Percentiles rank a stretch among this genome's conserved stretches.
Conservation (phyloP, 768 basidiomycete species). For the Pleurotus sapidus region DNA sequence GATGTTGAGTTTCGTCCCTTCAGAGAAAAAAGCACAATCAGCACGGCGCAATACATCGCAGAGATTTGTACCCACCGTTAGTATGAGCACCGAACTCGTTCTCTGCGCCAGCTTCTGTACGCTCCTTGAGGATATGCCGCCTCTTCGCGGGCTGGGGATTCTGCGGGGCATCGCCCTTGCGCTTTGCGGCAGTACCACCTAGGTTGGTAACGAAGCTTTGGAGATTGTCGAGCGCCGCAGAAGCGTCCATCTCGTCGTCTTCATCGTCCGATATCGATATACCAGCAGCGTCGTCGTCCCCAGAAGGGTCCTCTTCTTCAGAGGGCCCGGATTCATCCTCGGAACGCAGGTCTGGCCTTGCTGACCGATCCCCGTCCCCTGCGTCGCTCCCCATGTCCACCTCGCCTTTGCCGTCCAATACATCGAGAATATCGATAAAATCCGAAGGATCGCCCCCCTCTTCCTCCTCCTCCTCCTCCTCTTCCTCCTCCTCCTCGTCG, state of each 20-base stretch:
- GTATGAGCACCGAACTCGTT: constrained; percentile 70
- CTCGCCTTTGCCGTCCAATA: constrained; percentile 34
- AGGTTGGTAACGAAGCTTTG: constrained; percentile 70
- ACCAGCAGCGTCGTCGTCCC: constrained; percentile 32
- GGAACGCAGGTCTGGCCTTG: constrained; percentile 3
- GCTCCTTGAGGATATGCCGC: constrained; percentile 61
- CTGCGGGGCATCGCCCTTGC: constrained; percentile 19
- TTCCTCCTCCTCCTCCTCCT: constrained; percentile 20
- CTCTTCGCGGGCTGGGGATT: constrained; percentile 44
- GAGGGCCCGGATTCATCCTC: constrained; percentile 16
- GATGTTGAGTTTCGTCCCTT: constrained; percentile 57
- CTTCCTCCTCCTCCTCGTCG: constrained; percentile 6
- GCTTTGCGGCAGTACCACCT: constrained; percentile 62
- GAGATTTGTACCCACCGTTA: constrained; percentile 33
- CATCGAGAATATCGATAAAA: constrained; percentile 43
- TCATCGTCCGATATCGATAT: constrained; percentile 30
- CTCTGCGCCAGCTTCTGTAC: constrained; percentile 76
- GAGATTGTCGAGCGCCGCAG: constrained; percentile 65
- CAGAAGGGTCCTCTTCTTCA: constrained; percentile 26
- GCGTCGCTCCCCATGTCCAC: constrained; percentile 38
- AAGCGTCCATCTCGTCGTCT: constrained; percentile 41
- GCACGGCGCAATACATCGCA: not conserved
- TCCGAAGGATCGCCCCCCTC: constrained; percentile 36
- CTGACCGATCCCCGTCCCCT: constrained; percentile 22
- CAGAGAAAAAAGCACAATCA: not conserved